These are phyloP conservation scores for Beauveria sp. DNA, from an alignment of 2,329 filamentous ascomycete species.

Conservation along the genomic window DNA sequence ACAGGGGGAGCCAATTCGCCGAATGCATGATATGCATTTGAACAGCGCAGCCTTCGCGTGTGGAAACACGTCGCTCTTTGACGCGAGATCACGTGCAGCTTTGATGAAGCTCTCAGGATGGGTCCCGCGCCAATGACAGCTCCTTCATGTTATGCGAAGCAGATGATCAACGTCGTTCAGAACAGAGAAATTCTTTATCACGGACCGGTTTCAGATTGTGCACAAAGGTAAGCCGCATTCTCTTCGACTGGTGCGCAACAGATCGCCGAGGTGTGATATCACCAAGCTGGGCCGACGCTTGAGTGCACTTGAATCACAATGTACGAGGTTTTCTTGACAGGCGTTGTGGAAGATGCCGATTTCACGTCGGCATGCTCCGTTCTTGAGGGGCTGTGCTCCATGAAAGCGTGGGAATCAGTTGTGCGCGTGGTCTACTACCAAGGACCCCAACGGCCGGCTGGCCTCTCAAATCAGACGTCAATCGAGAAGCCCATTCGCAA, in stretches of 20 bases:
- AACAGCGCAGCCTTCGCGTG: neutral
- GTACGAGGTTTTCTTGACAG: constrained; percentile 54
- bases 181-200: neutral
- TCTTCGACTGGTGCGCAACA: too few species aligned
- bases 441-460: constrained; percentile 36
- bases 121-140: neutral
- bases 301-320: constrained; percentile 26
- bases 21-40: neutral
- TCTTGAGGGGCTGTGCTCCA: constrained; percentile 50
- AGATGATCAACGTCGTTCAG: neutral
- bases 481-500: constrained; percentile 32
- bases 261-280: neutral
- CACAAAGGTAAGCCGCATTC: too few species aligned
- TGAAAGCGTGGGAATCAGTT: constrained; percentile 42
- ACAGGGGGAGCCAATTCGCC: neutral
- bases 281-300: neutral
- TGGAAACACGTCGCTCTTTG: constrained; percentile 6
- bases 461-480: constrained; percentile 36
- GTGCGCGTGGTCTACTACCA: constrained; percentile 48
- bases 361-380: constrained; percentile 42
- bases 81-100: constrained; percentile 8
- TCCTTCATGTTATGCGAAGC: neutral
- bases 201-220: neutral
- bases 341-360: constrained; percentile 42
- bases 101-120: neutral